These are phyloP conservation scores for Leccinellum albellum DNA, from an alignment of 768 basidiomycete species.

Conservation along the genomic window DNA sequence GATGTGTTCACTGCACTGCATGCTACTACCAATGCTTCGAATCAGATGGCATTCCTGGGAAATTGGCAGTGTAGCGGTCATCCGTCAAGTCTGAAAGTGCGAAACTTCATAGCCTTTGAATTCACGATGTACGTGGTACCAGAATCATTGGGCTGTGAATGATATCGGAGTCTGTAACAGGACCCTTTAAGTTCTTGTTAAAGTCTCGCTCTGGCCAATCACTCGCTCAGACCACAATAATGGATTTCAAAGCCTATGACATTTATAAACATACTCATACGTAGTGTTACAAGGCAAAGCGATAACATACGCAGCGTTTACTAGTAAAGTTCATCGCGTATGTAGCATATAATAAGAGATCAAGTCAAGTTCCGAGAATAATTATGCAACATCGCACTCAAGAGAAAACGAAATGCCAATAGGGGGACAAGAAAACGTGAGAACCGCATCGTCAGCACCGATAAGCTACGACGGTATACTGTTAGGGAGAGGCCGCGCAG, in stretches of 20 bases:
- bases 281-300: conserved; percentile 22
- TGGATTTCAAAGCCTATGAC: conserved; percentile 4
- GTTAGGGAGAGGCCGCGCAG: conserved; percentile 12
- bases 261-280: conserved; percentile 16
- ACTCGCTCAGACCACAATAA: no score
- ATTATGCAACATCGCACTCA: not conserved
- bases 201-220: no score
- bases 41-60: no score
- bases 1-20: no score
- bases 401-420: conserved; percentile 11
- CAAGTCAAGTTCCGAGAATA: conserved; percentile 1
- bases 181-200: no score
- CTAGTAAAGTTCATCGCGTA: not conserved
- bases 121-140: no score
- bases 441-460: not conserved
- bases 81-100: no score
- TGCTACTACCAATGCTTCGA: no score
- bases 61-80: no score
- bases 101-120: no score
- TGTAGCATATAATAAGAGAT: conserved; percentile 16
- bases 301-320: conserved; percentile 13
- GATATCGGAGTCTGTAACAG: no score
- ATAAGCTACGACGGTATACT: not conserved
- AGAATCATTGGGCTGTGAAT: no score
- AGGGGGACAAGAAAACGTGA: conserved; percentile 4